Evolutionary conservation across 2,329 filamentous ascomycete species (phyloP).

Genomic region (Xylaria polymorpha): DNA sequence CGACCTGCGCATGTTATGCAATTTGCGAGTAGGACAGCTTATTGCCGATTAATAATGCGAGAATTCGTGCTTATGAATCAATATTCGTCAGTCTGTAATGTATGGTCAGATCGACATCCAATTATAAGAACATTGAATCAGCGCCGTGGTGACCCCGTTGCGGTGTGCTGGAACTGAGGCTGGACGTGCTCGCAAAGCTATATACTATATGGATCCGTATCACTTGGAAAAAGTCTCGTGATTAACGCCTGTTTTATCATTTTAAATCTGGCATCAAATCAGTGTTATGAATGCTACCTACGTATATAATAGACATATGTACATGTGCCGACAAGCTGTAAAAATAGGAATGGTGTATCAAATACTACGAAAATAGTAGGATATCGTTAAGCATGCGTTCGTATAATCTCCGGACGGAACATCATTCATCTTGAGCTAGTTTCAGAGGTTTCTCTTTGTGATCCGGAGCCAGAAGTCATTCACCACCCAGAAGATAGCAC

Average conservation of each 20-base stretch:
- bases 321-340: background rate
- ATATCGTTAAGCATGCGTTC: background rate
- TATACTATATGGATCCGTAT: no score
- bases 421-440: background rate
- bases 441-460: constrained; percentile 19
- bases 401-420: background rate
- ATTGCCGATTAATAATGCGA: background rate
- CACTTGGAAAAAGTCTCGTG: background rate
- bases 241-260: no score
- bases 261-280: background rate
- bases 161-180: no score
- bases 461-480: constrained; percentile 46
- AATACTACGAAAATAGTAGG: background rate
- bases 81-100: background rate
- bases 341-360: background rate
- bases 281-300: background rate
- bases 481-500: constrained; percentile 43
- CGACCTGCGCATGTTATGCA: background rate
- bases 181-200: no score
- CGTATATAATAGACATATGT: background rate
- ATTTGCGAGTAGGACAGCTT: background rate
- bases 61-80: background rate
- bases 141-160: no score
- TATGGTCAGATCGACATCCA: no score
- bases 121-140: no score